phyloP scores from a whole-genome alignment of 139 green algal genomes.

The Pseudopediastrum boryanum region DNA sequence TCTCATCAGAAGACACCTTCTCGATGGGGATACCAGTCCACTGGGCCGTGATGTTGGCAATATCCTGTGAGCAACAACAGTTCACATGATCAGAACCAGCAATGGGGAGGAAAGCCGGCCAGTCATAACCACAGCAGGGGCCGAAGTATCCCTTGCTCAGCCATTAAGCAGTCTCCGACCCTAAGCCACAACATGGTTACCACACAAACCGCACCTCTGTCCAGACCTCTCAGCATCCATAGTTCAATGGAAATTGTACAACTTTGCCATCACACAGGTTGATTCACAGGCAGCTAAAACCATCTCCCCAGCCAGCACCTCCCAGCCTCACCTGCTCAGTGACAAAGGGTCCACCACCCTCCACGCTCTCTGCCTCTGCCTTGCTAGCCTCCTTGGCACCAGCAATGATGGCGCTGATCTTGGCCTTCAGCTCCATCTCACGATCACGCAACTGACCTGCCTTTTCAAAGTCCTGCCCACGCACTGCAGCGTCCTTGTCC shows the following conservation, averaged over 20 bases:
- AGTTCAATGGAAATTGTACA: too few species aligned
- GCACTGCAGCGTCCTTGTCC: constrained; percentile 97
- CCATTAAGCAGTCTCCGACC: too few species aligned
- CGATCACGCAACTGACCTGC: constrained; percentile 92
- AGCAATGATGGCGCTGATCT: constrained; percentile 54
- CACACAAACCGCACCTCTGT: too few species aligned
- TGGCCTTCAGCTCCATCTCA: constrained; percentile 91
- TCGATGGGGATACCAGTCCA: constrained; percentile 93
- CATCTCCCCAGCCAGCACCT: constrained; percentile 36
- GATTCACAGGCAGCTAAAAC: too few species aligned
- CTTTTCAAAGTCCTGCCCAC: constrained; percentile 97
- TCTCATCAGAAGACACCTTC: constrained; percentile 95
- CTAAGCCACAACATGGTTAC: too few species aligned
- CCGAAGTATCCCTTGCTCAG: too few species aligned
- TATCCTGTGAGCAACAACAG: too few species aligned
- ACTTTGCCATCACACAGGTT: too few species aligned
- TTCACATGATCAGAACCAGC: too few species aligned
- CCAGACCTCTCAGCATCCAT: too few species aligned
- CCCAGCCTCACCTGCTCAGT: constrained; percentile 15
- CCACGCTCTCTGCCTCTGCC: constrained; percentile 81
- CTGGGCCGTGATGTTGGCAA: constrained; percentile 95
- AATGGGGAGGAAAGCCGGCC: too few species aligned
- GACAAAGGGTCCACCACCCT: constrained; percentile 72
- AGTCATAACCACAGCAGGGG: too few species aligned
- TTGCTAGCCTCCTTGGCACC: constrained; percentile 60